These are phyloP conservation scores for Graphilbum fragrans DNA, from an alignment of 2,329 filamentous ascomycete species.

Conservation along the genomic window DNA sequence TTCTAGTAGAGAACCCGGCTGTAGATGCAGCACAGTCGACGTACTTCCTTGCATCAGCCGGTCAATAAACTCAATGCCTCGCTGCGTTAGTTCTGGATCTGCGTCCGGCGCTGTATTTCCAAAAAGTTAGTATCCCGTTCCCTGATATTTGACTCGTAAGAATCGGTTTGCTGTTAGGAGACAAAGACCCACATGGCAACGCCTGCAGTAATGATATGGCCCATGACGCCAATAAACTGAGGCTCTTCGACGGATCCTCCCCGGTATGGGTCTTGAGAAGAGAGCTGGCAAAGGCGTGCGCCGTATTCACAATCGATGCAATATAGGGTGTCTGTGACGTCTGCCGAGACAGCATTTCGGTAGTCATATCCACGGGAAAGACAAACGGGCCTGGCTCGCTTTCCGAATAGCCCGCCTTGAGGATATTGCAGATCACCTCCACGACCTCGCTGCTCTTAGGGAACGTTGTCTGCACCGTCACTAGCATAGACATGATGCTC, in stretches of 20 bases:
- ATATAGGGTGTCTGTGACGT: constrained; percentile 50
- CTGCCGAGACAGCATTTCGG: constrained; percentile 51
- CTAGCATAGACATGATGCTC: constrained; percentile 33
- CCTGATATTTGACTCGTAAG: too few relatives aligned
- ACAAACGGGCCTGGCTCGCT: constrained; percentile 65
- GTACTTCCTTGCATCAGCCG: constrained; percentile 50
- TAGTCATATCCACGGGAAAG: constrained; percentile 53
- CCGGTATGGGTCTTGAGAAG: constrained; percentile 31
- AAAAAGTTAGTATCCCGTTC: constrained; percentile 5
- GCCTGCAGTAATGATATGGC: constrained; percentile 48
- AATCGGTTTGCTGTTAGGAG: too few relatives aligned
- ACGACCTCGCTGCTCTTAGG: constrained; percentile 52
- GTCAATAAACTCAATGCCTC: constrained; percentile 60
- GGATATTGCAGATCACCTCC: constrained; percentile 58
- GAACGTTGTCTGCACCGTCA: constrained; percentile 38
- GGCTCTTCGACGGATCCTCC: constrained; percentile 30
- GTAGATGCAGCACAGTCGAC: constrained; percentile 45
- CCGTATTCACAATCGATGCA: constrained; percentile 57
- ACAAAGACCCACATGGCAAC: too few relatives aligned
- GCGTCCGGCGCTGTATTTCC: constrained; percentile 40
- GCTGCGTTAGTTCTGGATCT: constrained; percentile 62
- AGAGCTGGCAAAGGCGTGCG: constrained; percentile 57
- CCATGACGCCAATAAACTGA: constrained; percentile 46
- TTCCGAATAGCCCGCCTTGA: constrained; percentile 67
- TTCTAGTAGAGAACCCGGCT: constrained; percentile 44